Conservation (phyloP, 768 basidiomycete genomes). For the Mycena chlorophos region DNA sequence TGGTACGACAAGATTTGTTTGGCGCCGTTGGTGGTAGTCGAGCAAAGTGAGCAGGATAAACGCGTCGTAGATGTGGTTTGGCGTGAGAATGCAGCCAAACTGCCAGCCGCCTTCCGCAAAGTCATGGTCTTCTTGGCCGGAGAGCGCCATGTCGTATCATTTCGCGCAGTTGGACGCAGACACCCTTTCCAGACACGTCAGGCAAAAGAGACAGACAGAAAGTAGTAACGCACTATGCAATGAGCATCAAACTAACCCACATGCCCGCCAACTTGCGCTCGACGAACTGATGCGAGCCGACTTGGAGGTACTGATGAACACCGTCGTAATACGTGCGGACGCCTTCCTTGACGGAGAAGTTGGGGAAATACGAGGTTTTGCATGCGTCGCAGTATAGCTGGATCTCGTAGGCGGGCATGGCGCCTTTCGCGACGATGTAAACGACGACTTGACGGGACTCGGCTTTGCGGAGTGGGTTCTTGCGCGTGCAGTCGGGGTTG, state of each 20-base stretch:
- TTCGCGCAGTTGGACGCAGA: constrained; percentile 23
- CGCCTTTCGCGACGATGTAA: constrained; percentile 17
- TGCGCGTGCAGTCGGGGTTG: background rate
- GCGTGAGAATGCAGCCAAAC: constrained; percentile 18
- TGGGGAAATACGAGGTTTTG: constrained; percentile 23
- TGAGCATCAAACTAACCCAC: constrained; percentile 24
- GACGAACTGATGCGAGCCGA: constrained; percentile 29
- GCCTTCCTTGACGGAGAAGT: constrained; percentile 20
- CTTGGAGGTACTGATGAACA: constrained; percentile 24
- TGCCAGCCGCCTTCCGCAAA: constrained; percentile 21
- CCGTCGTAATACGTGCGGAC: constrained; percentile 23
- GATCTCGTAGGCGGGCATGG: constrained; percentile 26
- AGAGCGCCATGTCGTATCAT: constrained; percentile 19
- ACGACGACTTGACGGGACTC: constrained; percentile 21
- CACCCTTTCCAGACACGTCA: constrained; percentile 6
- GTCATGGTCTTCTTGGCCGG: constrained; percentile 2
- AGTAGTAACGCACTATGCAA: constrained; percentile 19
- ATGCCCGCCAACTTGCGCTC: constrained; percentile 17
- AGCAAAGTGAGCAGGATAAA: constrained; percentile 31
- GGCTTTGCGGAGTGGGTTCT: constrained; percentile 22
- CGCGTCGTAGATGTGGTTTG: constrained; percentile 31
- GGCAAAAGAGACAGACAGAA: background rate
- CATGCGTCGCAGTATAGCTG: constrained; percentile 25
- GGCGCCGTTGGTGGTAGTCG: constrained; percentile 19
- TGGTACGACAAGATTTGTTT: constrained; percentile 20